These are phyloP conservation scores for Vitis amurensis DNA, from an alignment of 164 flowering plant species.

Conservation along the genomic window DNA sequence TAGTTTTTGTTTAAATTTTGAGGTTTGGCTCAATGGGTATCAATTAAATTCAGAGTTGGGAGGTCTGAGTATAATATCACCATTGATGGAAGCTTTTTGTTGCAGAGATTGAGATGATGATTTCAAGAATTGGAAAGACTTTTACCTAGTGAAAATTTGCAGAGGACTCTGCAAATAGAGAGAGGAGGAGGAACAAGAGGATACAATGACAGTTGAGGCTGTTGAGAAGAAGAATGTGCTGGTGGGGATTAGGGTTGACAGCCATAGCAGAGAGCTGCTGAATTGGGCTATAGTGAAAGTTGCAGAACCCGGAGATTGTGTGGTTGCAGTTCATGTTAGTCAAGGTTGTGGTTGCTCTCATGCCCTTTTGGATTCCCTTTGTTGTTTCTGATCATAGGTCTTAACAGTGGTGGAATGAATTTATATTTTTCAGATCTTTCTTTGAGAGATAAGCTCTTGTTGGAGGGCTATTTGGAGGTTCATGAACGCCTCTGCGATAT, in stretches of 20 bases:
- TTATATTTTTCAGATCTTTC: slow-evolving; percentile 36
- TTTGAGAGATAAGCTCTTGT: slow-evolving; percentile 27
- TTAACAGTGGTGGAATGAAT: background rate
- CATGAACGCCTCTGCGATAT: slow-evolving; percentile 61
- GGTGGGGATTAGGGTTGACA: slow-evolving; percentile 57
- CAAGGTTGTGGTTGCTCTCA: slow-evolving; percentile 35
- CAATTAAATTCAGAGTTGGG: background rate
- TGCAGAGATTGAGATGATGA: slow-evolving; percentile 19
- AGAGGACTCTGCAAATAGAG: slow-evolving; percentile 13
- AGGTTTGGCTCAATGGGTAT: background rate
- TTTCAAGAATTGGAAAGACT: background rate
- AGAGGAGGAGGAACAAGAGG: slow-evolving; percentile 5
- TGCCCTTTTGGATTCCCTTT: background rate
- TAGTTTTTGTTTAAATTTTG: slow-evolving; percentile 4
- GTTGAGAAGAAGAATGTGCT: slow-evolving; percentile 35
- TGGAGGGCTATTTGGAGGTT: slow-evolving; percentile 59
- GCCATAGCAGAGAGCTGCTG: slow-evolving; percentile 48
- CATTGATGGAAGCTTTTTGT: background rate
- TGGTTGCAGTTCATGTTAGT: slow-evolving; percentile 67
- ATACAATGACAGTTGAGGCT: slow-evolving; percentile 32
- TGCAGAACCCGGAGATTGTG: slow-evolving; percentile 75
- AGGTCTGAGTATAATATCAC: background rate
- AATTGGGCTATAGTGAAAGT: slow-evolving; percentile 78
- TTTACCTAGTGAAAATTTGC: background rate
- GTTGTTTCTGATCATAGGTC: background rate